Conservation (phyloP, 2,329 filamentous ascomycete genomes). For the Sporothrix protearum region DNA sequence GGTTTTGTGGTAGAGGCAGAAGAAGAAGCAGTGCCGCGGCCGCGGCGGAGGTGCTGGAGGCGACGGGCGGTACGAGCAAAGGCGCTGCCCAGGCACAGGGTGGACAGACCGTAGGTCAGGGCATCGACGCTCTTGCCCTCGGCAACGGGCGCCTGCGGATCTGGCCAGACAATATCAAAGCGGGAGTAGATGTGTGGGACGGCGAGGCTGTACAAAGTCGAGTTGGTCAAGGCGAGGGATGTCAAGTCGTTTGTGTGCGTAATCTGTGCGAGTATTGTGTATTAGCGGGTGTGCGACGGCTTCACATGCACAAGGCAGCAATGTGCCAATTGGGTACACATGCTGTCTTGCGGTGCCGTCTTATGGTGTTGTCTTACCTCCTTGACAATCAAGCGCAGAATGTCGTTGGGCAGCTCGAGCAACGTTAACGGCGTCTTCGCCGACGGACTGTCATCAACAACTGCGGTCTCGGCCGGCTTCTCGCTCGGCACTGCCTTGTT, state of each 20-base stretch:
- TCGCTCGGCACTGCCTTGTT: slow-evolving; percentile 41
- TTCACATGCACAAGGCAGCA: slow-evolving; percentile 10
- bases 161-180: slow-evolving; percentile 87
- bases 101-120: slow-evolving; percentile 76
- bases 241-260: slow-evolving; percentile 80
- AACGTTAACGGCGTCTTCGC: slow-evolving; percentile 57
- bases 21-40: neutral
- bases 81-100: slow-evolving; percentile 64
- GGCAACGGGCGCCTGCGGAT: slow-evolving; percentile 60
- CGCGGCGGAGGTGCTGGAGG: slow-evolving; percentile 29
- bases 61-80: slow-evolving; percentile 42
- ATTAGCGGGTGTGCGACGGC: slow-evolving; percentile 2
- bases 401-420: slow-evolving; percentile 72
- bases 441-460: slow-evolving; percentile 50
- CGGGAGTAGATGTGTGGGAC: slow-evolving; percentile 78
- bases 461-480: slow-evolving; percentile 62
- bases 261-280: slow-evolving; percentile 51
- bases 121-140: slow-evolving; percentile 73
- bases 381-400: slow-evolving; percentile 74
- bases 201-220: slow-evolving; percentile 69
- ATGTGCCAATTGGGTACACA: neutral
- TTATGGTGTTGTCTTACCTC: slow-evolving; percentile 57
- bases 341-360: slow-evolving; percentile 23
- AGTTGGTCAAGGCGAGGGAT: slow-evolving; percentile 72
- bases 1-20: neutral